Conservation (phyloP, 345 rosid genomes). For the Kandelia obovata region DNA sequence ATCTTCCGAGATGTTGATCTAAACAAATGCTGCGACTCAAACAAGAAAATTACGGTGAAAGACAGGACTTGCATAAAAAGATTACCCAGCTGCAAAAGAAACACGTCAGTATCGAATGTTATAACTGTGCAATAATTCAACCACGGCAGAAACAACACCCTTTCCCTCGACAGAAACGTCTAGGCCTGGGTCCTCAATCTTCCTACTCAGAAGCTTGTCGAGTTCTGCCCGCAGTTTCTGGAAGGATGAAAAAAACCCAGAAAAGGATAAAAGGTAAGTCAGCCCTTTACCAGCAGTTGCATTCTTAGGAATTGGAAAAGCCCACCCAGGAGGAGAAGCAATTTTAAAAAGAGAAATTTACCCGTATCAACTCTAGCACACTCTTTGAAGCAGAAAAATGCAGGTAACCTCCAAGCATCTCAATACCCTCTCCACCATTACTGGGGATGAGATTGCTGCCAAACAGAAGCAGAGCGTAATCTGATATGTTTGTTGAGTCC, state of each 20-base stretch:
- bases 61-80: background rate
- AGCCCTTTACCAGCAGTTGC: background rate
- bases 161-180: constrained; percentile 74
- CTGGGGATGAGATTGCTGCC: constrained; percentile 79
- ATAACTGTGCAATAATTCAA: constrained; percentile 65
- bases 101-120: background rate
- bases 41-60: background rate
- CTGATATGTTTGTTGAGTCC: constrained; percentile 92
- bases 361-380: constrained; percentile 73
- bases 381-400: constrained; percentile 89
- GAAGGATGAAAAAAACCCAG: constrained; percentile 4
- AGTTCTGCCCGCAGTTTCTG: constrained; percentile 82
- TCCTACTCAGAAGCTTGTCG: constrained; percentile 70
- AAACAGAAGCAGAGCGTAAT: constrained; percentile 88
- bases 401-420: constrained; percentile 95
- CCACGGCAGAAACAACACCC: constrained; percentile 82
- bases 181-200: constrained; percentile 81
- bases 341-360: constrained; percentile 13
- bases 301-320: background rate
- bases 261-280: constrained; percentile 2
- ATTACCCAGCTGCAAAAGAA: background rate
- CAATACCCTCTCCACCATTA: constrained; percentile 78
- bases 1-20: too few species aligned
- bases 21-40: background rate
- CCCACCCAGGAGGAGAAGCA: background rate